phyloP scores from a whole-genome alignment of 352 stramenopile genomes.

The Phytopythium boreale region DNA sequence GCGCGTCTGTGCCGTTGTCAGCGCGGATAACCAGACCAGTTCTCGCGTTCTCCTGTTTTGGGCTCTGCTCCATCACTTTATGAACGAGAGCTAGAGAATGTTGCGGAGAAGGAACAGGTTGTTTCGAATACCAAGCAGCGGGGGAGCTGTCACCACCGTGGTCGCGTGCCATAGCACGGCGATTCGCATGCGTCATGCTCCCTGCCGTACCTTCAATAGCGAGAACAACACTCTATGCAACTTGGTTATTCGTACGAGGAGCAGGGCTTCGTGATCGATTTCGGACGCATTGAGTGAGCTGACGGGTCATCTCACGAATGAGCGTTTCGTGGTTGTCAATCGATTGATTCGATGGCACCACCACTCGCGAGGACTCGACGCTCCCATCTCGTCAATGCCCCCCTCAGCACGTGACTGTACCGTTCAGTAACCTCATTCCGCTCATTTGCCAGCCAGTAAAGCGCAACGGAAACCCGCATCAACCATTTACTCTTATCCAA shows the following conservation, averaged over 20 bases:
- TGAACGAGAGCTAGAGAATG: not conserved
- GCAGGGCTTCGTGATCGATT: no score
- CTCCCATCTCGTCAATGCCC: not conserved
- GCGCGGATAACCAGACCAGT: not conserved
- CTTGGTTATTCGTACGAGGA: no score
- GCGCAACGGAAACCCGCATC: not conserved
- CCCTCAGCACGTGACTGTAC: no score
- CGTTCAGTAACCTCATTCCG: not conserved
- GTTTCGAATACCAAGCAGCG: not conserved
- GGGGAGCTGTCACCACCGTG: not conserved
- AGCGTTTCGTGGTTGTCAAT: not conserved
- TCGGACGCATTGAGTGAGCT: no score
- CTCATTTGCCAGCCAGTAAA: not conserved
- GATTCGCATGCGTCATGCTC: no score
- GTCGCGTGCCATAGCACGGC: no score
- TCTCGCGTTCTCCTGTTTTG: not conserved
- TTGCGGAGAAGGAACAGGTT: not conserved
- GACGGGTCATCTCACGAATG: not conserved
- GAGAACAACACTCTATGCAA: no score
- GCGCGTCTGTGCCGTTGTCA: not conserved
- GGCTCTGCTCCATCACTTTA: not conserved
- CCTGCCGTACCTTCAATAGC: no score
- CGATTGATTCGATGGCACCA: not conserved
- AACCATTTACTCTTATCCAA: not conserved
- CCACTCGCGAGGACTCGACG: not conserved